These are phyloP conservation scores for Isatis lusitanica DNA, from an alignment of 441 rosid species.

Conservation along the genomic window DNA sequence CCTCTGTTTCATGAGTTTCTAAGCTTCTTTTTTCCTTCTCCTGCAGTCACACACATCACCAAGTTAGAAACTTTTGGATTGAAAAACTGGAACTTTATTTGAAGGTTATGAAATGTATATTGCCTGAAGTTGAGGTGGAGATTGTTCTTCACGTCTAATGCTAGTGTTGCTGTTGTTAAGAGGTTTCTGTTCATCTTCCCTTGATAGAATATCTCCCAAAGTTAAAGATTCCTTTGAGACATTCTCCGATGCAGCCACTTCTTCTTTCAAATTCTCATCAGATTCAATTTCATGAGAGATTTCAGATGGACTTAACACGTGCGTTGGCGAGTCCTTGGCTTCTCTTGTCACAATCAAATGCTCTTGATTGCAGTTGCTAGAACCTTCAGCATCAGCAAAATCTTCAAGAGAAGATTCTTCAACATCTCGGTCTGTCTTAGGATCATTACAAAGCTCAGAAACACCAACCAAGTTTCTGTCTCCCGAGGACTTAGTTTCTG, in stretches of 20 bases:
- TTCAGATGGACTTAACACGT: neutral
- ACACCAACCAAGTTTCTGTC: neutral
- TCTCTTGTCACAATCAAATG: conserved; percentile 22
- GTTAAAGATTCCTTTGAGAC: conserved; percentile 32
- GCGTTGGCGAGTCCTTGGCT: conserved; percentile 2
- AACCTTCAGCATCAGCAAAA: conserved; percentile 29
- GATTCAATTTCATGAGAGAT: conserved; percentile 1
- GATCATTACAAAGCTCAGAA: conserved; percentile 16
- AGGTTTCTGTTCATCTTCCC: conserved; percentile 23
- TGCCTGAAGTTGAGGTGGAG: conserved; percentile 40
- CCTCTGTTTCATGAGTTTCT: conserved; percentile 8
- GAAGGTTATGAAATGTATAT: neutral
- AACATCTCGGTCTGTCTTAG: conserved; percentile 8
- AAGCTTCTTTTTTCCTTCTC: conserved; percentile 6
- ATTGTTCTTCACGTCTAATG: conserved; percentile 27
- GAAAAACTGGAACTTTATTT: neutral
- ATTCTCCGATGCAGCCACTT: conserved; percentile 28
- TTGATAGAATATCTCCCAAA: conserved; percentile 47
- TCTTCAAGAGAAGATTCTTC: conserved; percentile 35
- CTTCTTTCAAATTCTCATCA: neutral
- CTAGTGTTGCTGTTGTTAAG: neutral
- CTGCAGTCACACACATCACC: conserved; percentile 17
- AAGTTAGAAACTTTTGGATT: neutral
- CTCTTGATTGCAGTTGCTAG: conserved; percentile 30
- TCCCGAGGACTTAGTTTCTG: conserved; percentile 22